Conservation (phyloP, 2,329 filamentous ascomycete genomes). For the Xylaria sp. region DNA sequence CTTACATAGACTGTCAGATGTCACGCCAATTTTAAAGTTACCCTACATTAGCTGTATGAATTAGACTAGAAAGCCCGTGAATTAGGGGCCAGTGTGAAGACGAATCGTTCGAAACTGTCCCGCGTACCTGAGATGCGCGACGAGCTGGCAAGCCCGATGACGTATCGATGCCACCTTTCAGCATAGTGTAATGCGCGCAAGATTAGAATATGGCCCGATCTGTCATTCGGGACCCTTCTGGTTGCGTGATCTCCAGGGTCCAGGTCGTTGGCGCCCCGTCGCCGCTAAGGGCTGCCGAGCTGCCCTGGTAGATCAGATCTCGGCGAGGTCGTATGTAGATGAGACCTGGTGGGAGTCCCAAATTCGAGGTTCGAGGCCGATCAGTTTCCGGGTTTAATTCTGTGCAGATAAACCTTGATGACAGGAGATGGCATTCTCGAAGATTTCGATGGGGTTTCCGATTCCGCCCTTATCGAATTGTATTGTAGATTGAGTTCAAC, state of each 20-base stretch:
- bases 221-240: slow-evolving; percentile 3
- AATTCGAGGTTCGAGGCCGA: background rate
- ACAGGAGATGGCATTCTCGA: background rate
- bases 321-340: background rate
- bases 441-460: slow-evolving; percentile 4
- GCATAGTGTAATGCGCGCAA: background rate
- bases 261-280: slow-evolving; percentile 3
- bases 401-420: background rate
- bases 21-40: background rate
- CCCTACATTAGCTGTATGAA: background rate
- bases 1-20: background rate
- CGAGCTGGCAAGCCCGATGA: background rate
- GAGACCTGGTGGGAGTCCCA: background rate
- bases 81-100: background rate
- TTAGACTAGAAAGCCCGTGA: background rate
- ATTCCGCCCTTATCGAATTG: background rate
- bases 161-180: background rate
- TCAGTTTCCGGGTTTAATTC: background rate
- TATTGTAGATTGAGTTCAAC: background rate
- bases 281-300: background rate
- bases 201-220: background rate
- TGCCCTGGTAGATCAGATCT: slow-evolving; percentile 9
- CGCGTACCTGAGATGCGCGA: background rate
- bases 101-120: background rate
- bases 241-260: slow-evolving; percentile 12